Base-by-base conservation (phyloP, 495 filamentous ascomycete genomes). In the Penicillium angulare region DNA sequence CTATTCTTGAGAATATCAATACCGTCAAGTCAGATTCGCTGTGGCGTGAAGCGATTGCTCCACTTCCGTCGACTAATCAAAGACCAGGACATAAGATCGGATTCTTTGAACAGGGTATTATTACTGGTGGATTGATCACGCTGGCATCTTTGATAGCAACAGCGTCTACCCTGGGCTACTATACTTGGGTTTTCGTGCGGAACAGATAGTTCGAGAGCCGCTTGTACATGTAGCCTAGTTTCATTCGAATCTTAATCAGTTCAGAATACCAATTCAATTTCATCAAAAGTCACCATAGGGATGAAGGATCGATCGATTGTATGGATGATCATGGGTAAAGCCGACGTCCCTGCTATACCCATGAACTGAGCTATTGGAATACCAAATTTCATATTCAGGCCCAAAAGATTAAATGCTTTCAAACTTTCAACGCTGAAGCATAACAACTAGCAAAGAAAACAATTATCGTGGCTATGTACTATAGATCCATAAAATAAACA, bases 101-200 rank as follows among this genome's bases (percentile, higher is more conserved):
- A 3, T 81, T 76, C 63, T 82, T 82, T 44, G 75, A 79, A 47
- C 74, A 78, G 44, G 79, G 77, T 2, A 72, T 80, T 23, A 59
- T 78, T 22, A 67, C 69, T 6, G 75, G 74, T 0, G 64, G 61
- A 5, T 33, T 63, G 21, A 53, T 70, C 17, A 64, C 57, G 1
- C 39, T 69, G 15, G 52, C 49, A 39, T 67, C 64, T 1, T 21
- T 68, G 13, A 35, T 67, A 5, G 60, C 59, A 9, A 57, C 53
- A 2, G 49, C 65, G 5, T 56, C 53, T 38, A 63, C 60, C 5
- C 23, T 67, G 51, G 67, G 67, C 6, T 66, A 66, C 43, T 69
- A 64, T 59, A 55, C 56, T 9, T 64, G 60, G 49, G 17, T 24
- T 9, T 55, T 49, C 40, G 55, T 64, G 41, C 58, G 57, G 43